Conservation (phyloP, 2,329 filamentous ascomycete genomes). For the Fusarium kyushuense region DNA sequence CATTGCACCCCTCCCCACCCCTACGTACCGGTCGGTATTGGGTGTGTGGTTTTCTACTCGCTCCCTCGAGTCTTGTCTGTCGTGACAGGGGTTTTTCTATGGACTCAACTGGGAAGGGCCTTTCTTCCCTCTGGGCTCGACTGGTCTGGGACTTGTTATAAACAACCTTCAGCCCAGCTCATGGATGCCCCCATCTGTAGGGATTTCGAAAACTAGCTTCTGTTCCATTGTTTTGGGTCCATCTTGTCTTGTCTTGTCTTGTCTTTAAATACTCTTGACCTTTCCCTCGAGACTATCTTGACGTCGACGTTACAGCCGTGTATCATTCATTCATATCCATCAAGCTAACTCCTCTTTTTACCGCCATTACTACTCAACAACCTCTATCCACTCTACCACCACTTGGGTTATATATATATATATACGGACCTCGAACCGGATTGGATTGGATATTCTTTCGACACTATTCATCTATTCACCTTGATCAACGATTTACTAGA, state of each 20-base stretch:
- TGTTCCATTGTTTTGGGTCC: conserved; percentile 43
- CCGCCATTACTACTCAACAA: conserved; percentile 17
- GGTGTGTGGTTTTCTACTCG: conserved; percentile 10
- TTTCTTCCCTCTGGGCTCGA: conserved; percentile 3
- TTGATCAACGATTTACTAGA: conserved; percentile 10
- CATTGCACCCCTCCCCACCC: neutral
- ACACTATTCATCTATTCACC: neutral
- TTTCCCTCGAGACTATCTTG: conserved; percentile 28
- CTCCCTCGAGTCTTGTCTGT: conserved; percentile 35
- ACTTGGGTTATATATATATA: conserved; percentile 8
- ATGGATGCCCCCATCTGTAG: conserved; percentile 37
- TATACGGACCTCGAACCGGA: neutral
- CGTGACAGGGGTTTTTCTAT: conserved; percentile 39
- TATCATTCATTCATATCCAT: conserved; percentile 24
- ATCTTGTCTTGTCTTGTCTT: conserved; percentile 38
- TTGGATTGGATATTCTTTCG: neutral
- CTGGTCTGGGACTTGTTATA: conserved; percentile 41
- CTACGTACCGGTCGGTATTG: conserved; percentile 7
- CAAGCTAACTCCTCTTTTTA: conserved; percentile 15
- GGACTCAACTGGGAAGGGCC: neutral
- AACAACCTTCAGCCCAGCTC: conserved; percentile 43
- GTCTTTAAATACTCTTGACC: conserved; percentile 44
- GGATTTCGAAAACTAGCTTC: conserved; percentile 37
- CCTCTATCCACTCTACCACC: conserved; percentile 15
- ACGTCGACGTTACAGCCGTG: conserved; percentile 27